phyloP scores from a whole-genome alignment of 805 yeast genomes.

The Ogataea pilisensis region DNA sequence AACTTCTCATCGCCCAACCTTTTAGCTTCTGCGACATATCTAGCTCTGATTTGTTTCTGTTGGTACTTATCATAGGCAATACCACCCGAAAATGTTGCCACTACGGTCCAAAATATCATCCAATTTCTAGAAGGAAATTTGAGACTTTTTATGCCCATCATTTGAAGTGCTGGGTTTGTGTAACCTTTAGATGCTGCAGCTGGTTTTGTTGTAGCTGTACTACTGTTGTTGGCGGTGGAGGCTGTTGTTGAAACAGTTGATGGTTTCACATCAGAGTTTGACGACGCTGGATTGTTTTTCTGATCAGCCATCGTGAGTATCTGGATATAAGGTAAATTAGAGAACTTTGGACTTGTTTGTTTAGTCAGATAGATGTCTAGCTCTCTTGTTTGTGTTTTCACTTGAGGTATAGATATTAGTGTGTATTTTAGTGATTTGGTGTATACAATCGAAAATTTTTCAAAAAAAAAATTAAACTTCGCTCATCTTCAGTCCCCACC shows the following conservation, averaged over 20 bases:
- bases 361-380: no score
- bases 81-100: slow-evolving; percentile 68
- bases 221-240: background rate
- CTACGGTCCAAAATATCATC: slow-evolving; percentile 79
- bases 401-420: no score
- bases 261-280: background rate
- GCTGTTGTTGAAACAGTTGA: background rate
- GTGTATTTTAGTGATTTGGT: no score
- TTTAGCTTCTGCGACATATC: slow-evolving; percentile 61
- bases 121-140: slow-evolving; percentile 89
- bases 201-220: background rate
- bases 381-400: background rate
- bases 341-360: no score
- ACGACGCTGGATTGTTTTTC: background rate
- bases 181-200: slow-evolving; percentile 31
- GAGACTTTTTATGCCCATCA: slow-evolving; percentile 78
- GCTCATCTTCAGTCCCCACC: no score
- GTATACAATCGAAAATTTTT: background rate
- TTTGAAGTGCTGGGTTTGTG: slow-evolving; percentile 74
- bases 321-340: no score
- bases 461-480: no score
- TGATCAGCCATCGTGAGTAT: background rate
- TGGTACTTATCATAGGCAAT: slow-evolving; percentile 72
- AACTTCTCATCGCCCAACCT: slow-evolving; percentile 43
- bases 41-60: slow-evolving; percentile 59